Evolutionary conservation across 176 grass and related monocot species (phyloP), one percentile per base, ranked within the genome.

Genomic region (Cenchrus americanus): DNA sequence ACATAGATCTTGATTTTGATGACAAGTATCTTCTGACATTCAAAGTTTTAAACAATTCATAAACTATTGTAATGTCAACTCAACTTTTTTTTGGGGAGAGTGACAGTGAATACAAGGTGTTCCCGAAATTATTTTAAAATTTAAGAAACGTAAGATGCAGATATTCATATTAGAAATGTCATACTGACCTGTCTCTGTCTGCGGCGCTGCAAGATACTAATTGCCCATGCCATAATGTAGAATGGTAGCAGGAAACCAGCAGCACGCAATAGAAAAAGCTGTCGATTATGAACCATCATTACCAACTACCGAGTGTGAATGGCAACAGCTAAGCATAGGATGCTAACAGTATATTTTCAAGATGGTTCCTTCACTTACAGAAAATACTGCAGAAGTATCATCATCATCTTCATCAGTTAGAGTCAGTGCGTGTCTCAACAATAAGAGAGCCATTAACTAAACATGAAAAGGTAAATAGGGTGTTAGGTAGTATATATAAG

Each of bases 221-320:
- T 93, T 32, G 89, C 91, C 95, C 95, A 95, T 71, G 91, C 92
- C 91, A 98, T 95, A 73, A 95, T 89, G 85, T 98, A 98, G 76
- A 94, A 95, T 51, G 96, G 93, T 27, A 98, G 72, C 61, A 98
- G 86, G 77, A 98, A 98, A 78, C 91, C 91, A 85, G 89, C 90
- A 84, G 93, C 89, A 21, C 89, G 87, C 50, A 98, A 71, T 68
- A 98, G 89, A 82, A 98, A 98, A 85, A 93, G 91, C 93, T 98
- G 73, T 14, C 67, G 88, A 82, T 80, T 30, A 42, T 70, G 59
- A 69, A 61, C 18, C 48, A 66, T 82, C 50, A 75, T 77, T 72
- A 54, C 21, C 79, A 85, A 60, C 73, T 72, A 54, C 21, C 79
- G 82, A 65, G 21, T 84, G 66, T 34, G 48, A 79, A 76, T 41